Evolutionary conservation across 305 asterid species (phyloP), one percentile per base, ranked within the genome.

Genomic region (Fraxinus ornus): DNA sequence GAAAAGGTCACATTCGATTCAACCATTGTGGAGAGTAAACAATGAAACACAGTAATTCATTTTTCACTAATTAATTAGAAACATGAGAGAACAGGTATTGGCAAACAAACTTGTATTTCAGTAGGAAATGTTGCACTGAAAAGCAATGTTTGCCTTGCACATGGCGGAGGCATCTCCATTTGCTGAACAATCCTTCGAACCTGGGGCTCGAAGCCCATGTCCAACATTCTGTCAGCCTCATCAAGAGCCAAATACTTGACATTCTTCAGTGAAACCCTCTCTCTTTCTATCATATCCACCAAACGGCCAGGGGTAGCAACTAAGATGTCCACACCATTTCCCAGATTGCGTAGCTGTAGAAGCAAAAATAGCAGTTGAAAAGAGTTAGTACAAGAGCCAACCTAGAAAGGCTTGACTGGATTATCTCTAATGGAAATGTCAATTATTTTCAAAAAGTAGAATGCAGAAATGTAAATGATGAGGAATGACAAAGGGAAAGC

Each of bases 231-330:
- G 17, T 94, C 98, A 33, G 97, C 98, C 83, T 91, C 97, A 28
- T 93, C 98, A 73, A 94, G 81, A 33, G 95, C 89, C 88, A 94
- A 86, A 81, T 90, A 93, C 80, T 88, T 91, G 10, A 94, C 86
- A 37, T 84, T 87, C 74, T 49, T 83, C 3, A 94, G 85, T 13
- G 92, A 90, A 72, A 93, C 90, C 52, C 44, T 91, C 30, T 77
- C 52, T 76, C 92, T 84, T 81, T 93, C 97, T 0, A 94, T 87
- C 92, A 94, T 70, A 78, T 94, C 98, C 7, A 91, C 91, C 78
- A 94, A 85, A 9, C 98, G 88, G 3, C 98, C 98, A 9, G 98
- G 98, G n/a, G 98, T 94, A 0, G 97, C 98, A 52, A 94, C 97
- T 87, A 93, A 79, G 68, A 94, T 89, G 76, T 94, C 98, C 39